Conservation (phyloP, 192 early-diverging fungal genomes). For the Thamnidium elegans region DNA sequence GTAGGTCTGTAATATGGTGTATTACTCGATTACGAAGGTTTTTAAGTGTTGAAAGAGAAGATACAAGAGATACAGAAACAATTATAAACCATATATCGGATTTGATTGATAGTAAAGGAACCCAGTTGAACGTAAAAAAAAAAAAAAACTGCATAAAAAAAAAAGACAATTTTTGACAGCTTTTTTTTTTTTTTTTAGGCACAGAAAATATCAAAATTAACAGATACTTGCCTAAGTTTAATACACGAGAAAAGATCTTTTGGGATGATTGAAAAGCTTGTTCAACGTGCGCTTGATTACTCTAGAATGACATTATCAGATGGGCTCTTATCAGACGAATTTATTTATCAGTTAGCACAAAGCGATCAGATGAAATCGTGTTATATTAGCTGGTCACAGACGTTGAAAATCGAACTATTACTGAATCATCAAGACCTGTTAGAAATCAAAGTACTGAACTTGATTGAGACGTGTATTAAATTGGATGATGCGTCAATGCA, state of each 20-base stretch:
- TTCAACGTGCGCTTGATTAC: background rate
- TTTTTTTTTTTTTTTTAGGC: background rate
- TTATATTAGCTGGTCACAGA: background rate
- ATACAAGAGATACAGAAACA: background rate
- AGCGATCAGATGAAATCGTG: background rate
- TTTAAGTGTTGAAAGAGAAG: background rate
- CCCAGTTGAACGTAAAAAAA: background rate
- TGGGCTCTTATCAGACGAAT: background rate
- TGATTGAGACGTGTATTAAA: background rate
- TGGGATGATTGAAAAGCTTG: slow-evolving; percentile 4
- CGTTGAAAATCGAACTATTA: background rate
- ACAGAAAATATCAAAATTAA: background rate
- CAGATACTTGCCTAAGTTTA: slow-evolving; percentile 2
- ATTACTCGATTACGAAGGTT: slow-evolving; percentile 5
- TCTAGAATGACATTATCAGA: too few species aligned
- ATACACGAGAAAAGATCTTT: background rate
- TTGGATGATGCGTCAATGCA: background rate
- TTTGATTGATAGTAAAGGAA: background rate
- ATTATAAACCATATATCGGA: background rate
- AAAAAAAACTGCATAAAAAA: background rate
- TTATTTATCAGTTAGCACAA: background rate
- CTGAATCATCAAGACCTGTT: background rate
- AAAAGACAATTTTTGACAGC: background rate
- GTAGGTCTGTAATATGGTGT: slow-evolving; percentile 7
- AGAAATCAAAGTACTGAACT: slow-evolving; percentile 4